A percentile compares a stretch with the other conserved stretches of the same genome.
Evolutionary conservation across 2,329 filamentous ascomycete species (phyloP).

Genomic region (Graphilbum fragrans): DNA sequence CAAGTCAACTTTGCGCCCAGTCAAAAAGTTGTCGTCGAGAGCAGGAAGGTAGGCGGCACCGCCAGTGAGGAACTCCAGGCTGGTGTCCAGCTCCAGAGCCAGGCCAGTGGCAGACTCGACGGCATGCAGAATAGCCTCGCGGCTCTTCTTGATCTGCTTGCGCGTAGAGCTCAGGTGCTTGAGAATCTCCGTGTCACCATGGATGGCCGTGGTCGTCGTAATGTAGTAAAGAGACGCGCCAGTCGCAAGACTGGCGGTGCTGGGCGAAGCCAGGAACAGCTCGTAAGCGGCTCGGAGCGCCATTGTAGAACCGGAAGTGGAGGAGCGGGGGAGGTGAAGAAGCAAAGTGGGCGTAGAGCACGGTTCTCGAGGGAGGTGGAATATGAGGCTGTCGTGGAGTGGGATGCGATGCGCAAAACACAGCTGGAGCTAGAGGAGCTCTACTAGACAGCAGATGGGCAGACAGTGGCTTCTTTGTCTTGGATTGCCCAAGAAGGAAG

Average conservation of each 20-base stretch:
- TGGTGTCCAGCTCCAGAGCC: constrained; percentile 69
- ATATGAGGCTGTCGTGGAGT: background rate
- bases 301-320: constrained; percentile 21
- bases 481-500: background rate
- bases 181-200: constrained; percentile 62
- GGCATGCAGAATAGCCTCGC: constrained; percentile 60
- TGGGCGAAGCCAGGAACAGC: constrained; percentile 59
- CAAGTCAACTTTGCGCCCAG: constrained; percentile 67
- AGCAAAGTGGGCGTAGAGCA: too few relatives aligned
- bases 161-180: constrained; percentile 65
- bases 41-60: constrained; percentile 81
- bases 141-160: constrained; percentile 71
- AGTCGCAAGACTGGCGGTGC: constrained; percentile 47
- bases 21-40: constrained; percentile 87
- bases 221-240: constrained; percentile 75
- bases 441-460: too few relatives aligned
- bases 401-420: too few relatives aligned
- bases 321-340: background rate
- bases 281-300: constrained; percentile 47
- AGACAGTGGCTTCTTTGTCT: background rate
- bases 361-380: background rate
- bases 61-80: constrained; percentile 66
- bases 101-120: constrained; percentile 61
- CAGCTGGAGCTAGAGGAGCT: too few relatives aligned
- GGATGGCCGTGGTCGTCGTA: constrained; percentile 68